Evolutionary conservation across 768 basidiomycete genomes (phyloP), one percentile per base, ranked within the genome.

Genomic region (Ramaria sp.): DNA sequence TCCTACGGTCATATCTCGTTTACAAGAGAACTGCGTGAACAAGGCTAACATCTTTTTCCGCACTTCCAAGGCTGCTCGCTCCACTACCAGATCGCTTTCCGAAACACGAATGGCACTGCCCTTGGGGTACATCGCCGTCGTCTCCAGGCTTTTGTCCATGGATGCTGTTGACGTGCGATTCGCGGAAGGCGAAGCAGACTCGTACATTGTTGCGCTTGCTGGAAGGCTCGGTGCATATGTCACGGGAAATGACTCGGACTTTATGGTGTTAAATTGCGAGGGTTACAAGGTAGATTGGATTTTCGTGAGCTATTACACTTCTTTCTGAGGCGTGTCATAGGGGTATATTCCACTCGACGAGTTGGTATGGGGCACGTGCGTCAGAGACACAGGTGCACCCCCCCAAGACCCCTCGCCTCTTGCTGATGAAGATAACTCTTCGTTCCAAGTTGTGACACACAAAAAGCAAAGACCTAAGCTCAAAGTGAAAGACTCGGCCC

Each of bases 171-270:
- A 56, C 10, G 56, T 58, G 7, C 37, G 56, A 22, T 57, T 58
- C 44, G 58, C 59, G 12, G 58, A 60, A 18, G 53, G 59, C 12
- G 59, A 60, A 34, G 58, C 59, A 16, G 58, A 60, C 39, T 55
- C 58, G 22, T 59, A 58, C 60, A 81, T 84, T n/a, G 88, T 91
- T 5, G 88, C 88, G 60, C 73, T 92, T 7, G 89, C 89, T 9
- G 88, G 80, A 13, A 74, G 78, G 47, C 66, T 89, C 10, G 73
- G 76, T 8, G 89, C 78, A 32, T 91, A 83, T 59, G 86, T 92
- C 44, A 73, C 81, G 0, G 86, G 83, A 22, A 81, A 74, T 57
- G 89, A 92, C 69, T 91, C 88, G 2, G 89, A 92, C 65, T 92
- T 85, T 58, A 80, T 86, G 48, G 74, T 92, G 51, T 68, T 89